phyloP scores from a whole-genome alignment of 1,284 basidiomycete genomes.

The Irpex sp. region DNA sequence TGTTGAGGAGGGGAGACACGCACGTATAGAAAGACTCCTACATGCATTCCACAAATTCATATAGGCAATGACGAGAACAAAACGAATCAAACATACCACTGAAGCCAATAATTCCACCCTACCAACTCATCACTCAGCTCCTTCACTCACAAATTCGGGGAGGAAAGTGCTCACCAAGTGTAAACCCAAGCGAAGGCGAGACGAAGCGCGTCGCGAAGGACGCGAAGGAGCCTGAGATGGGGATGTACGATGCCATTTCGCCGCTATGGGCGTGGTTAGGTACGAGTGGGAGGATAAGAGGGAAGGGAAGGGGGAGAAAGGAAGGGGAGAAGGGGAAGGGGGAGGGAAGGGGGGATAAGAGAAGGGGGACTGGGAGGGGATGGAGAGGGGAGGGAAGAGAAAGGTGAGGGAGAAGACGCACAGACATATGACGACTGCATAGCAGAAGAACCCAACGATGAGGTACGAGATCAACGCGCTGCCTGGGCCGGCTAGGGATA shows the following conservation, averaged over 20 bases:
- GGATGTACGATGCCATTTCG: conserved; percentile 51
- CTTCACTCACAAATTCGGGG: background rate
- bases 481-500: conserved; percentile 42
- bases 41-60: too few relatives aligned
- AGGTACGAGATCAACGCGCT: conserved; percentile 48
- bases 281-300: too few relatives aligned
- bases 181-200: conserved; percentile 28
- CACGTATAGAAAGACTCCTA: too few relatives aligned
- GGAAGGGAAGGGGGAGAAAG: too few relatives aligned
- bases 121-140: conserved; percentile 12
- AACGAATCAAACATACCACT: conserved; percentile 32
- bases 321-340: too few relatives aligned
- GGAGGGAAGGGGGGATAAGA: too few relatives aligned
- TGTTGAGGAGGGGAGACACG: too few relatives aligned
- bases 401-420: conserved; percentile 26
- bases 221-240: conserved; percentile 51
- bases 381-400: too few relatives aligned
- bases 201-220: conserved; percentile 36
- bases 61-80: too few relatives aligned
- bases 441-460: conserved; percentile 50
- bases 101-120: conserved; percentile 54
- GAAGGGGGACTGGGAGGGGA: too few relatives aligned
- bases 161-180: conserved; percentile 17
- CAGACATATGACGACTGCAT: conserved; percentile 49
- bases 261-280: conserved; percentile 26